phyloP scores from a whole-genome alignment of 176 grass and related monocot species.

The Hyparrhenia diplandra region DNA sequence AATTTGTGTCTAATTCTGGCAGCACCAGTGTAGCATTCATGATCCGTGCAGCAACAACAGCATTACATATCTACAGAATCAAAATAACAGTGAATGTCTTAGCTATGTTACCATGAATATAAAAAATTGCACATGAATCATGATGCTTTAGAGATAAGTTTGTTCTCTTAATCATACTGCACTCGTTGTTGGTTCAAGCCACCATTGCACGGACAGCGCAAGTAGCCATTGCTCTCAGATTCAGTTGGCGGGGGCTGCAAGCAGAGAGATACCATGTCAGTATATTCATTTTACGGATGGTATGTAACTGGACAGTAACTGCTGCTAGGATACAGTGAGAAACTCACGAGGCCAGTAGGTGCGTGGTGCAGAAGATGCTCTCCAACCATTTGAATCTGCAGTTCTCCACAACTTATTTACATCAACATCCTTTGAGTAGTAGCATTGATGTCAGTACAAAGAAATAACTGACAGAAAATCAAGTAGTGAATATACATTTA shows the following conservation, averaged over 20 bases:
- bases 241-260: slow-evolving; percentile 81
- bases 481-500: slow-evolving; percentile 10
- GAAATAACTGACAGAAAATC: slow-evolving; percentile 4
- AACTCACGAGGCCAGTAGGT: slow-evolving; percentile 73
- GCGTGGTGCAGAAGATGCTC: slow-evolving; percentile 87
- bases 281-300: slow-evolving; percentile 1
- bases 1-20: slow-evolving; percentile 95
- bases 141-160: slow-evolving; percentile 16
- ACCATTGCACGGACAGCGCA: slow-evolving; percentile 98
- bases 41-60: slow-evolving; percentile 93
- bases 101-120: slow-evolving; percentile 27
- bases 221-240: slow-evolving; percentile 71
- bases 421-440: slow-evolving; percentile 65
- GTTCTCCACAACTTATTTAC: slow-evolving; percentile 79
- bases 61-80: slow-evolving; percentile 94
- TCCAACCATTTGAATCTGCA: slow-evolving; percentile 86
- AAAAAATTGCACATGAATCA: slow-evolving; percentile 10
- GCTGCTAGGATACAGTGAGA: slow-evolving; percentile 7
- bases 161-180: slow-evolving; percentile 58
- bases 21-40: slow-evolving; percentile 97
- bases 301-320: background rate
- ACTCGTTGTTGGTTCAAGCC: slow-evolving; percentile 94
- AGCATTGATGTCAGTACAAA: slow-evolving; percentile 32
- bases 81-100: slow-evolving; percentile 8
- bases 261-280: slow-evolving; percentile 21